Conservation (phyloP, 306 rosid species). For the Medicago truncatula region MtrunA17r5.0-ANR NC_053048.1:44724501-44725000, state of each 20-base stretch:
- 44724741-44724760: neutral
- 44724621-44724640: too few relatives aligned
- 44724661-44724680: too few relatives aligned
- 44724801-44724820: neutral
- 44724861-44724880: conserved; percentile 27
- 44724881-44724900: conserved; percentile 26
- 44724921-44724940: conserved; percentile 1
- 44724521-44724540: too few relatives aligned
- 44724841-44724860: neutral
- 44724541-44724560: too few relatives aligned
- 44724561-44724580: too few relatives aligned
- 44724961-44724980: conserved; percentile 32
- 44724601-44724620: too few relatives aligned
- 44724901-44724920: conserved; percentile 32
- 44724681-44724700: too few relatives aligned
- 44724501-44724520: too few relatives aligned
- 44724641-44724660: too few relatives aligned
- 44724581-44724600: too few relatives aligned
- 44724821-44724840: conserved; percentile 7
- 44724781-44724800: neutral
- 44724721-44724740: neutral
- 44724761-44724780: neutral
- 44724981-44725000: conserved; percentile 33
- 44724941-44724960: conserved; percentile 7
- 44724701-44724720: too few relatives aligned